phyloP scores from a whole-genome alignment of 2,329 filamentous ascomycete species.

The Ophiostoma sp. region DNA sequence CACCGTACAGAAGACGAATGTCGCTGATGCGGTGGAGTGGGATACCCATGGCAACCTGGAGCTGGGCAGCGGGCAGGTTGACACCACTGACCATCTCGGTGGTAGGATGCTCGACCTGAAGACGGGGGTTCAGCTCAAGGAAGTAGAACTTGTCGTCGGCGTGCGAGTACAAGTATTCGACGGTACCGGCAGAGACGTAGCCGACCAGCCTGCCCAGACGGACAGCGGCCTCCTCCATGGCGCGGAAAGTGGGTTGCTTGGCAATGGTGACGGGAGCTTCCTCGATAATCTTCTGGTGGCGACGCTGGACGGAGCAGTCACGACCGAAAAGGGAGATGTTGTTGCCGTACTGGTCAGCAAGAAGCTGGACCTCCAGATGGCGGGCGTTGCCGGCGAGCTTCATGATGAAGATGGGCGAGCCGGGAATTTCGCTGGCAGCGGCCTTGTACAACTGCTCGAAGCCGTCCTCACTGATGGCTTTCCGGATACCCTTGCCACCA shows the following conservation, averaged over 20 bases:
- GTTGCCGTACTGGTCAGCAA: constrained; percentile 99
- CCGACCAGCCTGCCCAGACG: constrained; percentile 91
- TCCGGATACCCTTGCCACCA: constrained; percentile 98
- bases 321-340: constrained; percentile 98
- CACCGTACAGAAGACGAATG: constrained; percentile 93
- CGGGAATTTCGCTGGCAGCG: constrained; percentile 94
- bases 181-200: constrained; percentile 97
- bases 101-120: constrained; percentile 98
- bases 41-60: constrained; percentile 98
- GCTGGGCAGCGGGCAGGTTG: constrained; percentile 93
- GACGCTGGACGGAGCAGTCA: constrained; percentile 97
- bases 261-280: constrained; percentile 98
- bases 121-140: constrained; percentile 95
- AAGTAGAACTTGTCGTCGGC: constrained; percentile 99
- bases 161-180: constrained; percentile 98
- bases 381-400: constrained; percentile 95
- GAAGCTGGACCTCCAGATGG: constrained; percentile 94
- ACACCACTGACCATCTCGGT: constrained; percentile 99
- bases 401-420: constrained; percentile 99
- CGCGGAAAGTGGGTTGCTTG: constrained; percentile 81
- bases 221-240: constrained; percentile 96
- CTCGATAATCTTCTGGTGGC: constrained; percentile 99
- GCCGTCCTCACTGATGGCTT: constrained; percentile 80
- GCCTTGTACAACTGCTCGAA: constrained; percentile 91
- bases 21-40: constrained; percentile 93